Conservation (phyloP, 2,329 filamentous ascomycete species). For the Talaromyces verruculosus region DNA sequence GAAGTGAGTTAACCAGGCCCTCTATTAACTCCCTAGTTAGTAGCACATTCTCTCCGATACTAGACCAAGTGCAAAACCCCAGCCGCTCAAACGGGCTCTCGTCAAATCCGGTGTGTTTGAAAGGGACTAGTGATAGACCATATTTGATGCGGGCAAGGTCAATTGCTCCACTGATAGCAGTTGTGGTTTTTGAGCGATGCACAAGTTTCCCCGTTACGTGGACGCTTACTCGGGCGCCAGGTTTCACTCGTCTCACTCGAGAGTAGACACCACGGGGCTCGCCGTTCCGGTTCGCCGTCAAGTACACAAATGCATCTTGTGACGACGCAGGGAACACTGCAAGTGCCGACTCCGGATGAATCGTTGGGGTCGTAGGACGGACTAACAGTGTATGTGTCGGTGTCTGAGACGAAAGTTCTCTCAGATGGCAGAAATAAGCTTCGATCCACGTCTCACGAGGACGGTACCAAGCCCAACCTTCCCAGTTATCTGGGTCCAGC, state of each 20-base stretch:
- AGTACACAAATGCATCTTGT: neutral
- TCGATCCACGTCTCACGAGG: constrained; percentile 10
- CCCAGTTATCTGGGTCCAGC: neutral
- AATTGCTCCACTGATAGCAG: neutral
- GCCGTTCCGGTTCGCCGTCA: neutral
- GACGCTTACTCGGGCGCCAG: neutral
- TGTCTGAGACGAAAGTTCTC: neutral
- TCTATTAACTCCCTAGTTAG: constrained; percentile 3
- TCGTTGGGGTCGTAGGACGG: neutral
- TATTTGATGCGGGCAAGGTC: neutral
- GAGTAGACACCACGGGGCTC: neutral
- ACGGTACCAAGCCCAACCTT: constrained; percentile 11
- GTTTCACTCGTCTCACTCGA: neutral
- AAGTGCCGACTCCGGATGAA: neutral
- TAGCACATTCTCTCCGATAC: constrained; percentile 3
- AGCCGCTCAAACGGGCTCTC: constrained; percentile 3
- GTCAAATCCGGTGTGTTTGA: neutral
- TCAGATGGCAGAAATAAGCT: neutral
- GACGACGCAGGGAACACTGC: constrained; percentile 7
- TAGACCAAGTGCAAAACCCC: constrained; percentile 9
- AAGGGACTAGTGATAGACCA: neutral
- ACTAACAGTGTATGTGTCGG: constrained; percentile 7
- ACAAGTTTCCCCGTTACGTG: neutral
- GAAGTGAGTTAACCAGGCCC: neutral
- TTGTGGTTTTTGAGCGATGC: neutral